Evolutionary conservation across 345 rosid species (phyloP).

Genomic region (Eucalyptus erythrocorys): DNA sequence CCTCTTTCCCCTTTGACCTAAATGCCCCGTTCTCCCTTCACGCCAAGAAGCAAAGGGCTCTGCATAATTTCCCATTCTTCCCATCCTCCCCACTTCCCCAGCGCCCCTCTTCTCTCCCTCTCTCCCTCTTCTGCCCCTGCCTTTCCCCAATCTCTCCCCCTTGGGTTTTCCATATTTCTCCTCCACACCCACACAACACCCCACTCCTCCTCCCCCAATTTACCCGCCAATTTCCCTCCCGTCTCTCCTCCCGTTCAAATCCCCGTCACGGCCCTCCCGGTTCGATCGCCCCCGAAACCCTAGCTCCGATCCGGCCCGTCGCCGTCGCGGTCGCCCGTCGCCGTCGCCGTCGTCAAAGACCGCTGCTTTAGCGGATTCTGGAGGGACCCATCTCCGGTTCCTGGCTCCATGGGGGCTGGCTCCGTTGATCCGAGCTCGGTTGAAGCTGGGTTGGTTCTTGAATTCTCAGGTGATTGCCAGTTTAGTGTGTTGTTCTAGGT

Average conservation of each 20-base stretch:
- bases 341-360: background rate
- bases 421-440: background rate
- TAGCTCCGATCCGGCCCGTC: background rate
- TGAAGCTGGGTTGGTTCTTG: background rate
- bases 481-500: background rate
- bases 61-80: background rate
- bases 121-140: conserved; percentile 5
- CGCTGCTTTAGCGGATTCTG: background rate
- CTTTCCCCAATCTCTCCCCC: conserved; percentile 56
- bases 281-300: background rate
- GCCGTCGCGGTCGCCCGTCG: background rate
- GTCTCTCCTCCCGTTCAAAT: background rate
- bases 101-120: conserved; percentile 6
- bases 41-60: background rate
- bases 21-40: conserved; percentile 5
- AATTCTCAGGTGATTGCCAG: background rate
- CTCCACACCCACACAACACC: background rate
- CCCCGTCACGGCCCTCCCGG: background rate
- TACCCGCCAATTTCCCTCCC: conserved; percentile 40
- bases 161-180: conserved; percentile 20
- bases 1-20: conserved; percentile 13
- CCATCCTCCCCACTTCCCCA: conserved; percentile 3
- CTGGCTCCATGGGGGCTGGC: background rate
- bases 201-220: background rate
- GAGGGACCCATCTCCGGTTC: background rate